Evolutionary conservation across 2,329 filamentous ascomycete genomes (phyloP), one percentile per base, ranked within the genome.

Genomic region (Dactylellina leptospora): DNA sequence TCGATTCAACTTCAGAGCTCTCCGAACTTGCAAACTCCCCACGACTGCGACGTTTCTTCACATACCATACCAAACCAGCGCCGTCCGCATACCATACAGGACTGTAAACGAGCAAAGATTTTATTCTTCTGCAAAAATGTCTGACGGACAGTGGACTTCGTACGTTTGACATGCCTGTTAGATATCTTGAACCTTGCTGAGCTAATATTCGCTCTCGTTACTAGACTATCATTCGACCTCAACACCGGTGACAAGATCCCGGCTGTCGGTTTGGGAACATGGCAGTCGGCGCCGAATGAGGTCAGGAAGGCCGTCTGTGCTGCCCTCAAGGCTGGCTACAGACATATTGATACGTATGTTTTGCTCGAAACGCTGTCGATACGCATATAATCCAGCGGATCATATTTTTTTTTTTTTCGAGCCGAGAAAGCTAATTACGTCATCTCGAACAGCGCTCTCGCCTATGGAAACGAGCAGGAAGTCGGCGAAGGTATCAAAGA

Each of bases 231-330:
- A 77, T 89, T 88, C 78, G 87, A 85, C 75, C 86, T 91, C 79
- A 90, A 91, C 82, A 88, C 87, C 59, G 90, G 91, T 69, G 88
- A 85, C 79, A 88, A 90, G 81, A 95, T 95, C 73, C 89, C 90
- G 63, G 87, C 88, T 76, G 80, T 93, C 75, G 90, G 90, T 73
- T 84, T 93, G 47, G 90, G 90, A 63, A 93, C 90, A 62, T 93
- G 90, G 90, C 89, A 92, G 78, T 91, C 90, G 51, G 79, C 84
- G 77, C 87, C 88, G 62, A 85, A 85, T 75, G 85, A 91, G 80
- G 89, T 91, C 62, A 83, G 85, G 76, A 81, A 85, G 58, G 91
- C 91, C 60, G 90, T 93, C 74, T 86, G 90, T 80, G 82, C 83
- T 33, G 90, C 90, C 23, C 83, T 92, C 25, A 82, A 83, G 73